Evolutionary conservation across 805 yeast species (phyloP).

Genomic region (Metschnikowia rubicola): DNA sequence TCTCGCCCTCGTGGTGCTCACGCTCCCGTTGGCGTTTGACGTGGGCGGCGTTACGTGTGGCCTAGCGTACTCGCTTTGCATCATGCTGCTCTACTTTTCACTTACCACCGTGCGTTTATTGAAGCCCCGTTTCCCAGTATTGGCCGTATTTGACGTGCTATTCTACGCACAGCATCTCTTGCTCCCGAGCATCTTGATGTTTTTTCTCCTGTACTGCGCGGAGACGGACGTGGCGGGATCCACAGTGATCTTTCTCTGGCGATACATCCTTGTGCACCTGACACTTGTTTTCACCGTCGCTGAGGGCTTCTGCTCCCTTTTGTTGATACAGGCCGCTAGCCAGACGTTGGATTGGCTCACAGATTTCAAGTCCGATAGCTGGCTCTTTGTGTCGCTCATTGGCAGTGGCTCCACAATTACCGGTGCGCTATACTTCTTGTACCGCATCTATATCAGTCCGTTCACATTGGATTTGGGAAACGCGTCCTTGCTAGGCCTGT

Average conservation of each 20-base stretch:
- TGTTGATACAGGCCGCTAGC: conserved; percentile 91
- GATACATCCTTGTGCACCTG: conserved; percentile 63
- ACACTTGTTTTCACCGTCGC: conserved; percentile 86
- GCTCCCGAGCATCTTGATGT: conserved; percentile 75
- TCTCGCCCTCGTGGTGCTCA: conserved; percentile 63
- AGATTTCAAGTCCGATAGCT: conserved; percentile 58
- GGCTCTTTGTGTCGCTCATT: conserved; percentile 73
- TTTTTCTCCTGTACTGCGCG: conserved; percentile 41
- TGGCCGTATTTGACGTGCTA: conserved; percentile 45
- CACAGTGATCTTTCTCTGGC: conserved; percentile 60
- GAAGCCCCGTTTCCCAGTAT: conserved; percentile 38
- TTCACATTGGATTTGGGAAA: conserved; percentile 64
- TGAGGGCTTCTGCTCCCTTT: conserved; percentile 89
- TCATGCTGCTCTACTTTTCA: conserved; percentile 54
- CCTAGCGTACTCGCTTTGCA: conserved; percentile 71
- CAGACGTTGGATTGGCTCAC: conserved; percentile 73
- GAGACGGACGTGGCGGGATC: conserved; percentile 14
- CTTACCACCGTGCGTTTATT: conserved; percentile 70
- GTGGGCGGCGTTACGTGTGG: conserved; percentile 93
- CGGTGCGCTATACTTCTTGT: conserved; percentile 70
- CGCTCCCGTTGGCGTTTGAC: conserved; percentile 91
- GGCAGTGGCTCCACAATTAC: conserved; percentile 74
- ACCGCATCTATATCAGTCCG: conserved; percentile 78
- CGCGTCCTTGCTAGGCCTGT: conserved; percentile 84
- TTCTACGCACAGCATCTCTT: conserved; percentile 81